Percentiles rank a stretch among this genome's conserved stretches.
These are phyloP conservation scores for Zygosaccharomyces bailii DNA, from an alignment of 805 yeast species.

Conservation along the genomic window DNA sequence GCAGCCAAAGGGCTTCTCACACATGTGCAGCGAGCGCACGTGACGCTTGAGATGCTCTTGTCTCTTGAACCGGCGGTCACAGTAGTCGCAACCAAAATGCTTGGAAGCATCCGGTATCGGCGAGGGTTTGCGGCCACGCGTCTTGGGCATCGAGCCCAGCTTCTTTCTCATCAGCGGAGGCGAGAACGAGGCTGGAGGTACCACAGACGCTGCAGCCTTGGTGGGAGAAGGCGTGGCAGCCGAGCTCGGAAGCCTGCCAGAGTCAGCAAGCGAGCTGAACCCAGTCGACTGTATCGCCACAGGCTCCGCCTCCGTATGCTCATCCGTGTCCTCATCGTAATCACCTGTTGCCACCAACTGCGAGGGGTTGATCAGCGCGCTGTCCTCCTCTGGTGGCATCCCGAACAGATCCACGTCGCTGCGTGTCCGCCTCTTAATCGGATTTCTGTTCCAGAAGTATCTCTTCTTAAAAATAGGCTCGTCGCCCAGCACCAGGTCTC, in stretches of 20 bases:
- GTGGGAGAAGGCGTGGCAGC: neutral
- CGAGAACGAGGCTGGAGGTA: constrained; percentile 4
- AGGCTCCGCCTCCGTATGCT: constrained; percentile 11
- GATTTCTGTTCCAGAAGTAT: constrained; percentile 30
- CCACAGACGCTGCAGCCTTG: constrained; percentile 7
- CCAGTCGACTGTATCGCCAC: constrained; percentile 11
- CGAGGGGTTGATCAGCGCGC: constrained; percentile 18
- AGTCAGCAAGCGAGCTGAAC: constrained; percentile 6
- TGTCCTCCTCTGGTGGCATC: constrained; percentile 17
- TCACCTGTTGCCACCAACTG: constrained; percentile 11
- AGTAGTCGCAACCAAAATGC: constrained; percentile 60
- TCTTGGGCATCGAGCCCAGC: constrained; percentile 35
- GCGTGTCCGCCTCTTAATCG: constrained; percentile 13
- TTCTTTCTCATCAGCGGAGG: constrained; percentile 18
- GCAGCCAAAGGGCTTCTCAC: constrained; percentile 68
- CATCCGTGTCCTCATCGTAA: constrained; percentile 11
- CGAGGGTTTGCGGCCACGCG: constrained; percentile 65
- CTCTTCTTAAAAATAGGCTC: constrained; percentile 25
- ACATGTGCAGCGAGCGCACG: constrained; percentile 66
- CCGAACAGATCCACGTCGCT: constrained; percentile 1
- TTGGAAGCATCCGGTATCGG: constrained; percentile 53
- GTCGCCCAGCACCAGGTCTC: constrained; percentile 9
- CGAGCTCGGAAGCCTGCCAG: neutral
- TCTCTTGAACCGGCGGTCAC: constrained; percentile 64
- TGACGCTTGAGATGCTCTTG: constrained; percentile 78